These are phyloP conservation scores for Cladosporium sp. DNA, from an alignment of 2,329 filamentous ascomycete genomes.

Conservation along the genomic window DNA sequence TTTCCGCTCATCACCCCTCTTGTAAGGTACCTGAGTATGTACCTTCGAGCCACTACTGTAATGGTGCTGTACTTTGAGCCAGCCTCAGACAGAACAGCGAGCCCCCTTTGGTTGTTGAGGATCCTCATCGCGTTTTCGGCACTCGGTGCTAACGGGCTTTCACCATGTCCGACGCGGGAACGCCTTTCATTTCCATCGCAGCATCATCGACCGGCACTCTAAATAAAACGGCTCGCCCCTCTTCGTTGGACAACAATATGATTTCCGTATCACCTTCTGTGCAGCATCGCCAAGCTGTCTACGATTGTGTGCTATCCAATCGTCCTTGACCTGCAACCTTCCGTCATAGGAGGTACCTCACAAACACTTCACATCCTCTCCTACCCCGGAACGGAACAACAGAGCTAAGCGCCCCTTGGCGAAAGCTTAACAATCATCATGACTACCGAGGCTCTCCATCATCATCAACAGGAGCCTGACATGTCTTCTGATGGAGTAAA, in stretches of 20 bases:
- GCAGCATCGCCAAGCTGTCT: no score
- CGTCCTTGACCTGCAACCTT: no score
- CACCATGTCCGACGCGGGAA: background rate
- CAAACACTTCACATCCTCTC: background rate
- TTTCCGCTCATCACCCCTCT: no score
- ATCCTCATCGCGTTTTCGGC: background rate
- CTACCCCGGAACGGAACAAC: no score
- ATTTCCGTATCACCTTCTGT: no score
- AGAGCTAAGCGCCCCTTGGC: slow-evolving; percentile 1
- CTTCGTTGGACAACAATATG: background rate
- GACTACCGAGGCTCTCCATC: background rate
- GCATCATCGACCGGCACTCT: background rate
- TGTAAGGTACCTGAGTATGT: no score
- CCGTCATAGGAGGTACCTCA: no score
- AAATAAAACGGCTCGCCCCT: background rate
- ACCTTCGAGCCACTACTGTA: no score
- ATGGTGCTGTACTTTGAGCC: no score
- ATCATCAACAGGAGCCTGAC: background rate
- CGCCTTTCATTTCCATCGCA: background rate
- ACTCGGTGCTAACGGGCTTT: background rate
- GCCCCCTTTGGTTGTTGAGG: no score
- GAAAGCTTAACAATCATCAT: slow-evolving; percentile 2
- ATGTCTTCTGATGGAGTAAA: background rate
- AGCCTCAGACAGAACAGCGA: no score
- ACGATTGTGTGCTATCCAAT: no score